These are phyloP conservation scores for Eimeria falciformis DNA, from an alignment of 169 alveolate species.

Conservation along the genomic window DNA sequence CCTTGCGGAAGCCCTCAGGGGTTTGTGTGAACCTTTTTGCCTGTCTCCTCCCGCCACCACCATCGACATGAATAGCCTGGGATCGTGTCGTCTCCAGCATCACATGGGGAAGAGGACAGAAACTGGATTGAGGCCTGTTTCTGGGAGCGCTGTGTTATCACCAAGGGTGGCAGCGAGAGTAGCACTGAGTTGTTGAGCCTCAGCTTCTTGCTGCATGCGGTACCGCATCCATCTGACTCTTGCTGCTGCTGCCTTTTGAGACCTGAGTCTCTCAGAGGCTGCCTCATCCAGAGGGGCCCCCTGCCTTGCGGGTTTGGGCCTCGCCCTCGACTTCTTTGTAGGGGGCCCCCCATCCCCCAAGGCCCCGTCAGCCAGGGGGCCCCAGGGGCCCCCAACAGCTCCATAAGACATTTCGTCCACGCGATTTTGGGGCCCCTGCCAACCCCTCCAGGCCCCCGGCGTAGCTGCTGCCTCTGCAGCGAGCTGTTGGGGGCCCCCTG, in stretches of 20 bases:
- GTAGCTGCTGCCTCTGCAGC: neutral
- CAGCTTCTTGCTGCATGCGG: constrained; percentile 56
- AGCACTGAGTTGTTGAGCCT: constrained; percentile 32
- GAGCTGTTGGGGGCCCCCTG: constrained; percentile 13
- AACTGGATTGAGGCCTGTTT: neutral
- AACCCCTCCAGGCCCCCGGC: constrained; percentile 9
- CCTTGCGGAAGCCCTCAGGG: neutral
- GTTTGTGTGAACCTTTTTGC: too few relatives aligned
- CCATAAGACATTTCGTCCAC: neutral
- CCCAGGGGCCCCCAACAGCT: constrained; percentile 16
- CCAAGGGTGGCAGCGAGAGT: constrained; percentile 11
- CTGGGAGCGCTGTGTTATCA: neutral
- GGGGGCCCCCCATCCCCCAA: constrained; percentile 23
- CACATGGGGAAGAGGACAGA: constrained; percentile 47
- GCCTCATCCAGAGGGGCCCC: constrained; percentile 32
- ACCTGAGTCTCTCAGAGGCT: constrained; percentile 27
- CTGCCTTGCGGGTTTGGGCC: neutral
- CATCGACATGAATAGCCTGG: too few relatives aligned
- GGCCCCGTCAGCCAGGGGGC: constrained; percentile 31
- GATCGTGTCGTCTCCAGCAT: neutral
- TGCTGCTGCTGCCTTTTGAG: constrained; percentile 63
- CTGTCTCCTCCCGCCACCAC: too few relatives aligned
- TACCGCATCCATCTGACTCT: constrained; percentile 51
- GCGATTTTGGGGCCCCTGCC: neutral
- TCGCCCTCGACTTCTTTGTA: neutral